Base-by-base conservation (phyloP, 2,329 filamentous ascomycete genomes). In the Fusarium sp. region DNA sequence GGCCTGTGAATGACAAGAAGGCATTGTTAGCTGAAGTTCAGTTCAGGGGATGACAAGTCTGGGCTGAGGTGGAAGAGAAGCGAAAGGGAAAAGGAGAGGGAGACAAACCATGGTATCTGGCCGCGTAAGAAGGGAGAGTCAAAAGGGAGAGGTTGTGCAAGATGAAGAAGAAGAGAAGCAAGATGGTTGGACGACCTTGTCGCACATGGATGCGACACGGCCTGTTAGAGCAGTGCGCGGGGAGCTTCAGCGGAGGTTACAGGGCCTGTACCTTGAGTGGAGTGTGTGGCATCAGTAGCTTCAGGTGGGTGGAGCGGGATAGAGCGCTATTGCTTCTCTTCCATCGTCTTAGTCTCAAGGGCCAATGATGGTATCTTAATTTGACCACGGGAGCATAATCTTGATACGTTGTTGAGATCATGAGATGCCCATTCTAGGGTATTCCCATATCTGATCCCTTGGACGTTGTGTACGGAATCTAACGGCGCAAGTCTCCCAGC, bases 1-100 rank as follows among this genome's bases (percentile, higher is more conserved):
- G 48, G 74, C 61, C 75, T 79, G 57, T 27, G 42, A 9, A 29
- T 29, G 27, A 29, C 27, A 32, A 51, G 51, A 49, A 57, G 50
- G 29, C 41, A 57, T 58, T 52, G 52, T 68, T 44, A 68, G 67
- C 39, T 50, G 9, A 8, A 31, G 23, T 23, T 7, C n/a, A 31
- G 23, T 23, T 7, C n/a, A 27, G 27, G 48, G 54, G 42, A 44
- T 39, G 48, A 44, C 42, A 59, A 33, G 55, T 60, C 31, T 47
- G 6, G n/a, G 11, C 5, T 36, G 47, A 45, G 35, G 13, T 9
- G 32, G 27, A 33, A 39, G 3, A 15, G 19, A 2, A 19, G 3
- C n/a, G 29, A 35, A 11, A 32, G 3, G 31, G 13, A 14, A 32
- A 27, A 19, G 41, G 32, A 27, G 11, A 48, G 36, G 33, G 33